Evolutionary conservation across 352 stramenopile genomes (phyloP).

Genomic region (Discostella stelligera): DNA sequence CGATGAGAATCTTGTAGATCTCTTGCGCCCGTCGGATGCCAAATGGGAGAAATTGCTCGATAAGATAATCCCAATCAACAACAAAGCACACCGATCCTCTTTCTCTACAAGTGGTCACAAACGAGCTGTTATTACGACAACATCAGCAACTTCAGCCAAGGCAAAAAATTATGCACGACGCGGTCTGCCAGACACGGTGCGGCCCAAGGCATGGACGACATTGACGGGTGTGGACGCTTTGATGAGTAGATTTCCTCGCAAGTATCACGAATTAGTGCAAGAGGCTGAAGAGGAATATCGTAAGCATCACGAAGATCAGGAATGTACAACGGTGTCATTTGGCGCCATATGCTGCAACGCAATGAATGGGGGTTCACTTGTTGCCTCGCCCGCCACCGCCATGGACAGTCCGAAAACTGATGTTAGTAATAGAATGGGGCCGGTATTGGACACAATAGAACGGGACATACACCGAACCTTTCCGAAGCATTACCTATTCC

Average conservation of each 20-base stretch:
- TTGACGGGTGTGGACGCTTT: slow-evolving; percentile 41
- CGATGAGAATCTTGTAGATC: slow-evolving; percentile 6
- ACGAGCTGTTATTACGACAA: background rate
- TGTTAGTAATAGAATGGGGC: background rate
- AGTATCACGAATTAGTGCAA: slow-evolving; percentile 34
- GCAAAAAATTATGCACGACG: slow-evolving; percentile 39
- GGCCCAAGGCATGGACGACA: slow-evolving; percentile 29
- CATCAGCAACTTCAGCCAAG: slow-evolving; percentile 15
- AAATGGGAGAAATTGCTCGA: slow-evolving; percentile 36
- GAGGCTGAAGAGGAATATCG: slow-evolving; percentile 20
- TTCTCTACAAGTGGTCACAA: background rate
- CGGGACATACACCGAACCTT: slow-evolving; percentile 84
- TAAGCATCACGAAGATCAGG: slow-evolving; percentile 4
- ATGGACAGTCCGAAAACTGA: background rate
- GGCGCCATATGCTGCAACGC: background rate
- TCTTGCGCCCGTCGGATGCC: background rate
- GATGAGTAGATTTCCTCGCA: slow-evolving; percentile 16
- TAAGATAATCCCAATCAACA: background rate
- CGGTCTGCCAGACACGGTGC: slow-evolving; percentile 35
- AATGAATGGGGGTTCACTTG: background rate
- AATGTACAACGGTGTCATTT: background rate
- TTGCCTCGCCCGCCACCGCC: background rate
- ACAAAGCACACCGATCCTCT: background rate
- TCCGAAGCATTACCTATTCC: slow-evolving; percentile 83
- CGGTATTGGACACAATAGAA: slow-evolving; percentile 78